These are phyloP conservation scores for Ustilago sp. DNA, from an alignment of 1,284 basidiomycete genomes.

Conservation along the genomic window DNA sequence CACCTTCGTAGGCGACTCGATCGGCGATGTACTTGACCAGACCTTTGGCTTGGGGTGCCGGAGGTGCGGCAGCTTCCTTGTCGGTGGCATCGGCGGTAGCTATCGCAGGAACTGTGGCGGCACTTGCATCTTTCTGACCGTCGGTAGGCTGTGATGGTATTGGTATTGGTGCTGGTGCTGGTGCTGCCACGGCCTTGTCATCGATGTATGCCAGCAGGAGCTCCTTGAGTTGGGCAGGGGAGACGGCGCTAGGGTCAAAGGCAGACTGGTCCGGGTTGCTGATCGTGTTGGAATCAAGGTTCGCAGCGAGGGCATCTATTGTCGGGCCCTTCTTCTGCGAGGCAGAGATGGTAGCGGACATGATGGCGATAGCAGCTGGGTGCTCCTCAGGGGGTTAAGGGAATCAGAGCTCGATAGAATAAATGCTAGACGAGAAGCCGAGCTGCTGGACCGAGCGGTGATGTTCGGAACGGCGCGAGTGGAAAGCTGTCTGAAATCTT, in stretches of 20 bases:
- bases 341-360: constrained; percentile 24
- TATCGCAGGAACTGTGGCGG: background rate
- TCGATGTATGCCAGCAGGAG: constrained; percentile 42
- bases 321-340: constrained; percentile 41
- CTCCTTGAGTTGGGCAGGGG: constrained; percentile 26
- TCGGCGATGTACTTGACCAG: constrained; percentile 52
- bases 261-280: background rate
- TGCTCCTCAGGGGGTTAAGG: background rate
- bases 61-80: background rate
- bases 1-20: constrained; percentile 46
- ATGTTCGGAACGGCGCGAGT: too few species aligned
- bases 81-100: background rate
- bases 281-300: constrained; percentile 29
- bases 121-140: background rate
- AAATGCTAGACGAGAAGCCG: background rate
- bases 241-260: constrained; percentile 16
- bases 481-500: background rate
- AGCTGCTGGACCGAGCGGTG: background rate
- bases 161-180: constrained; percentile 14
- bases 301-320: constrained; percentile 56
- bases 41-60: constrained; percentile 20
- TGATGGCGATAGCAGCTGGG: constrained; percentile 4
- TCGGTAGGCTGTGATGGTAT: constrained; percentile 9
- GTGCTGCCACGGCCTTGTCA: constrained; percentile 10
- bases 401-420: background rate